Evolutionary conservation across 352 stramenopile genomes (phyloP), one percentile per base, ranked within the genome.

Genomic region (Globisporangium nodosum): DNA sequence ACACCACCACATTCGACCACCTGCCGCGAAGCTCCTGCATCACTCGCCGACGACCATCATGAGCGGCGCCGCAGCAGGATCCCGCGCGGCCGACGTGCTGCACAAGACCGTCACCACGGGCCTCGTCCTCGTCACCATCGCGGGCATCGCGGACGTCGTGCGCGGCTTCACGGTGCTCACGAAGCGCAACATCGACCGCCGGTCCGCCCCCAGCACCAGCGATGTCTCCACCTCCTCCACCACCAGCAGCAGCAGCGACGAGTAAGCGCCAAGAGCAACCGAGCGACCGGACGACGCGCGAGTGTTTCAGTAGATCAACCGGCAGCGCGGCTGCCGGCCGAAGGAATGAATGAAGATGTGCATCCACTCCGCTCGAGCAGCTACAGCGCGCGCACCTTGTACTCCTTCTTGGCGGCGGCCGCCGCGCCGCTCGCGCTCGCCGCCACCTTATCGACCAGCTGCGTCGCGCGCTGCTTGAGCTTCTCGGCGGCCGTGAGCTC

Each of bases 21-120:
- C 18, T 24, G 16, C 2, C 7, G 3, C 50, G 15, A 35, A 42
- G 13, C 6, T 16, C 7, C 13, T 7, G 5, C 37, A 43, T 15
- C 37, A 43, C 37, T 3, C 12, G 8, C 11, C 37, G 37, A 43
- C 37, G 12, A 5, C 3, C 33, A 52, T 33, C 24, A 62, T 58
- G 64, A 39, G 39, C 3, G 65, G 54, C 49, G 74, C 70, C 58
- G 46, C 65, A 61, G 56, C 69, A 49, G 68, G 70, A 47, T 68
- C 71, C 49, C 77, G 78, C 59, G 69, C 85, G 30, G 76, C 79
- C 43, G 81, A 95, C 67, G 75, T 91, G 47, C 65, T 84, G 43
- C 80, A 95, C 67, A 95, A 95, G 78, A 79, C 81, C 30, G 78
- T 90, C 53, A 78, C 83, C 57, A 77, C 83, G 65, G 83, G 85